Evolutionary conservation across 2,329 filamentous ascomycete species (phyloP).

Genomic region (Colletotrichum gloeosporioides): DNA sequence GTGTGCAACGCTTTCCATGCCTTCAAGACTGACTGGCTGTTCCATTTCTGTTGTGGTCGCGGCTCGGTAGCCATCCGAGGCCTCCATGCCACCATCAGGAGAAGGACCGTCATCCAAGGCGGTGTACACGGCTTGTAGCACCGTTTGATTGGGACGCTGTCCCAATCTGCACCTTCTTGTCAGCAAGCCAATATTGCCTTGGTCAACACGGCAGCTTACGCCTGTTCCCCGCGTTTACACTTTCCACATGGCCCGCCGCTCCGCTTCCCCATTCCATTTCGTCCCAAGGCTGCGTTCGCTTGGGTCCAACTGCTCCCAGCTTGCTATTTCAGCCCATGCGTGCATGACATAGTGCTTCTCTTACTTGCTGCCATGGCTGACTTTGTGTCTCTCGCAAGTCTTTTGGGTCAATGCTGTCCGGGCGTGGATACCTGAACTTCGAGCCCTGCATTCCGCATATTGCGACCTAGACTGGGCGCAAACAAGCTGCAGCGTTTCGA

Average conservation of each 20-base stretch:
- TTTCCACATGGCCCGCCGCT: conserved; percentile 1
- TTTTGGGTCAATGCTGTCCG: neutral
- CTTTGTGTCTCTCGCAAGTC: neutral
- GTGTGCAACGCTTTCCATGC: neutral
- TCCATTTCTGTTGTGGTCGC: neutral
- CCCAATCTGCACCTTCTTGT: neutral
- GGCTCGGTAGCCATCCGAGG: conserved; percentile 5
- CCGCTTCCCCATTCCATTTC: neutral
- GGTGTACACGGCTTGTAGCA: neutral
- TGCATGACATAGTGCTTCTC: neutral
- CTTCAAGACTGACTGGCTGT: neutral
- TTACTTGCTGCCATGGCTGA: neutral
- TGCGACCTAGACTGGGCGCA: neutral
- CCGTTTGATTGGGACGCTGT: neutral
- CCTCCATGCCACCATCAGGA: neutral
- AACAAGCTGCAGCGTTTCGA: neutral
- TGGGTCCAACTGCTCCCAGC: neutral
- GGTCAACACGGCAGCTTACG: neutral
- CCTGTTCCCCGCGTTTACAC: conserved; percentile 17
- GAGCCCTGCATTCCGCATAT: neutral
- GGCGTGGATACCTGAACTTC: neutral
- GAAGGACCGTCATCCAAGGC: neutral
- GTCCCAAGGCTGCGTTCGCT: neutral
- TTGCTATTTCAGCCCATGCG: neutral
- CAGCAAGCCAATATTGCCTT: neutral